phyloP scores from a whole-genome alignment of 129 eudicot genomes.

The Chrysanthemum lavandulifolium region DNA sequence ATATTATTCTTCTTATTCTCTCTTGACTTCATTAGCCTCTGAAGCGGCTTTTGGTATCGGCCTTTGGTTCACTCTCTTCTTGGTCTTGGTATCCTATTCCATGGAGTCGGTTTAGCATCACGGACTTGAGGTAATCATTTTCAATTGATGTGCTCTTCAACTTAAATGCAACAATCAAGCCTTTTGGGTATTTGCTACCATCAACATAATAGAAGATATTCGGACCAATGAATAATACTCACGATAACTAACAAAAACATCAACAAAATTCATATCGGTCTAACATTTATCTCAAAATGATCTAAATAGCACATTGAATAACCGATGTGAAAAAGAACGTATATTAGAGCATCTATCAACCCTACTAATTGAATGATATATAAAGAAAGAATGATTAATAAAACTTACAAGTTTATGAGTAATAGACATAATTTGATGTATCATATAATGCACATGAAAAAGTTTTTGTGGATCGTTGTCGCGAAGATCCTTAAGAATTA shows the following conservation, averaged over 20 bases:
- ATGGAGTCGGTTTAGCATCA: slow-evolving; percentile 31
- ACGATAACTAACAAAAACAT: neutral
- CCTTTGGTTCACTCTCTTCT: slow-evolving; percentile 36
- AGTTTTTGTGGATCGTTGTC: too few relatives aligned
- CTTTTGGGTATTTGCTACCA: slow-evolving; percentile 70
- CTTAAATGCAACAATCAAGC: slow-evolving; percentile 76
- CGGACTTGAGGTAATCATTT: slow-evolving; percentile 21
- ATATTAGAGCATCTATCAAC: too few relatives aligned
- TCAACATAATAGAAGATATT: neutral
- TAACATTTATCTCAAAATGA: too few relatives aligned
- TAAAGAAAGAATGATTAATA: too few relatives aligned
- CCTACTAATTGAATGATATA: too few relatives aligned
- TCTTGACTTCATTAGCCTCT: slow-evolving; percentile 47
- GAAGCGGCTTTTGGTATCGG: slow-evolving; percentile 32
- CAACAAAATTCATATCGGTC: neutral
- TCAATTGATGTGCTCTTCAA: slow-evolving; percentile 47
- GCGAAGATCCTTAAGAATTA: slow-evolving; percentile 22
- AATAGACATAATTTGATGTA: too few relatives aligned
- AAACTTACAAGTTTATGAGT: too few relatives aligned
- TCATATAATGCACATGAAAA: too few relatives aligned
- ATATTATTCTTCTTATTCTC: slow-evolving; percentile 30
- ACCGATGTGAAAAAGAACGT: too few relatives aligned
- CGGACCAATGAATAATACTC: neutral
- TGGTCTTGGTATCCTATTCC: slow-evolving; percentile 23
- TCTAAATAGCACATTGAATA: too few relatives aligned